phyloP scores from a whole-genome alignment of 257 asterid species.

The Nicotiana tabacum region DNA sequence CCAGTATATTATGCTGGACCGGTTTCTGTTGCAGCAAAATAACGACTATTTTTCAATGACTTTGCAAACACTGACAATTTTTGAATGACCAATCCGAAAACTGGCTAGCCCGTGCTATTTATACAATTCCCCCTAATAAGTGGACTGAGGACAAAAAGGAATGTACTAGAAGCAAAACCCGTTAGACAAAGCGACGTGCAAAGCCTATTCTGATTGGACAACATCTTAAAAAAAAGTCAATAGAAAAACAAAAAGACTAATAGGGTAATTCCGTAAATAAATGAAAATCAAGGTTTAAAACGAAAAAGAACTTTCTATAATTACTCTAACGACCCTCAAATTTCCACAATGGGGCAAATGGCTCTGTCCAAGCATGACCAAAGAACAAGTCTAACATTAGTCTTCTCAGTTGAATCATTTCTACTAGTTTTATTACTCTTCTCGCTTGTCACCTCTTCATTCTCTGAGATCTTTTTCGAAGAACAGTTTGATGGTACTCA shows the following conservation, averaged over 20 bases:
- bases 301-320: neutral
- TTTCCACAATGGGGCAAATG: neutral
- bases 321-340: neutral
- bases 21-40: too few species aligned
- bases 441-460: conserved; percentile 32
- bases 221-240: neutral
- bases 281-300: neutral
- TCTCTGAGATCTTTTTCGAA: conserved; percentile 75
- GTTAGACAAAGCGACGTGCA: neutral
- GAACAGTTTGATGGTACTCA: conserved; percentile 81
- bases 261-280: neutral
- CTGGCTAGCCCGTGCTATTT: too few species aligned
- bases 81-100: too few species aligned
- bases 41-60: too few species aligned
- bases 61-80: too few species aligned
- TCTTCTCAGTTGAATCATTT: neutral
- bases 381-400: neutral
- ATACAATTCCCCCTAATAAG: neutral
- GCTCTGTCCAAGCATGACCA: neutral
- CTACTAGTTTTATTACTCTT: conserved; percentile 9
- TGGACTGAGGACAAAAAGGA: neutral
- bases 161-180: conserved; percentile 2
- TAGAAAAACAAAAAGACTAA: neutral
- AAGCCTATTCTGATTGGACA: neutral
- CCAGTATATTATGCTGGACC: too few species aligned